These are phyloP conservation scores for Tylopilus plumbeoviolaceoides DNA, from an alignment of 768 basidiomycete species.

Conservation along the genomic window DNA sequence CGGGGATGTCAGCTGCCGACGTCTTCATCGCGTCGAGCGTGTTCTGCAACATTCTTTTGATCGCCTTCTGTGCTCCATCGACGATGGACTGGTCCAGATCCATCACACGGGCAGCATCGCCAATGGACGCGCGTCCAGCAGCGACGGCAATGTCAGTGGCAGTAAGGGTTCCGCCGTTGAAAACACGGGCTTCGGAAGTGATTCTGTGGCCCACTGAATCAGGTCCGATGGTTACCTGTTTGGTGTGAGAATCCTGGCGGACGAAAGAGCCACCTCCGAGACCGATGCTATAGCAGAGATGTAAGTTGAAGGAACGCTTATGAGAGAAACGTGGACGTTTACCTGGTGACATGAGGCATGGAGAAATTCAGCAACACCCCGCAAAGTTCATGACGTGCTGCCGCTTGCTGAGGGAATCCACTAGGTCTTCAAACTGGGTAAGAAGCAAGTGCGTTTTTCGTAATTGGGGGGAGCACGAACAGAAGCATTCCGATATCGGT, in stretches of 20 bases:
- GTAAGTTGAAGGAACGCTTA: neutral
- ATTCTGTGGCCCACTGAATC: conserved; percentile 61
- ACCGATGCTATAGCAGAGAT: conserved; percentile 41
- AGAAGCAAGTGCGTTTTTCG: conserved; percentile 2
- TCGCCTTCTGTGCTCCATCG: conserved; percentile 35
- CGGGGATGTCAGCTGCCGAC: conserved; percentile 48
- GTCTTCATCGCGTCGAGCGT: conserved; percentile 66
- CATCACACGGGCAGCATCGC: conserved; percentile 21
- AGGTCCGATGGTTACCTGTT: conserved; percentile 53
- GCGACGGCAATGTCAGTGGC: conserved; percentile 58
- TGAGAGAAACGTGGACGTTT: conserved; percentile 1
- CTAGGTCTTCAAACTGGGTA: conserved; percentile 33
- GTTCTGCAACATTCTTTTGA: conserved; percentile 43
- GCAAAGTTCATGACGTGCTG: conserved; percentile 57
- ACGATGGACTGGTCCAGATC: conserved; percentile 26
- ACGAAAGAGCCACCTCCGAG: conserved; percentile 63
- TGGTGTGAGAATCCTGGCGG: conserved; percentile 28
- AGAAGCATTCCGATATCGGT: conserved; percentile 64
- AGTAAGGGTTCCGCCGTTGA: conserved; percentile 55
- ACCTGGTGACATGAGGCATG: conserved; percentile 51
- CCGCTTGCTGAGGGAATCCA: conserved; percentile 61
- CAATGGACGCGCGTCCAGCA: conserved; percentile 29
- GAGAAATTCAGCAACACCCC: conserved; percentile 60
- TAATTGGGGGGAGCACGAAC: conserved; percentile 15
- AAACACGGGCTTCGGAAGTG: conserved; percentile 46